These are phyloP conservation scores for Hanseniaspora uvarum DNA, from an alignment of 1,139 yeast species.

Conservation along the genomic window DNA sequence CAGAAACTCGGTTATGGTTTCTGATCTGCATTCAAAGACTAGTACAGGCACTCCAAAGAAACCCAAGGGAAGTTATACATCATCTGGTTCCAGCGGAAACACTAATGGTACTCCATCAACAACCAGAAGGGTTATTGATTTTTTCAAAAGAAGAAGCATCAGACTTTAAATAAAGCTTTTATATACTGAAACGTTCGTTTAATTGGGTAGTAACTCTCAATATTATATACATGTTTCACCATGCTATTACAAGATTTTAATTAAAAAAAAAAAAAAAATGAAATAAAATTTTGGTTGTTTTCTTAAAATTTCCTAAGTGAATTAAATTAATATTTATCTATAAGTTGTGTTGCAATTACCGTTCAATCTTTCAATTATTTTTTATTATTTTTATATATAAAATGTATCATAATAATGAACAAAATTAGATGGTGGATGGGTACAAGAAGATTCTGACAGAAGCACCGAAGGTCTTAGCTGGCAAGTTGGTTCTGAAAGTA, in stretches of 20 bases:
- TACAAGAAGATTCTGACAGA: constrained; percentile 99
- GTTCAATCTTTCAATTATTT: background rate
- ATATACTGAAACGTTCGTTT: no score
- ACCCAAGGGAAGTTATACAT: background rate
- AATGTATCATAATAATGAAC: background rate
- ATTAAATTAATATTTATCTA: background rate
- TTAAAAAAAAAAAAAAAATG: background rate
- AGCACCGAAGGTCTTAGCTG: constrained; percentile 99
- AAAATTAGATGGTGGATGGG: constrained; percentile 94
- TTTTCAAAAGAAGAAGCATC: constrained; percentile 67
- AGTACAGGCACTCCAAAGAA: background rate
- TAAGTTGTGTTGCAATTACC: background rate
- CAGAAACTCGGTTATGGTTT: constrained; percentile 7
- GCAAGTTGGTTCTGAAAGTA: constrained; percentile 96
- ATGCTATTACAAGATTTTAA: background rate
- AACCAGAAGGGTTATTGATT: constrained; percentile 55
- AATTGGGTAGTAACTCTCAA: background rate
- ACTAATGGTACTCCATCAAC: constrained; percentile 21
- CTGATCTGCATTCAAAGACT: background rate
- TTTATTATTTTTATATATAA: constrained; percentile 2
- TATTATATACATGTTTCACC: background rate
- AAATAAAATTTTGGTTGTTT: constrained; percentile 18
- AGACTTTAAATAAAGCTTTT: constrained; percentile 23
- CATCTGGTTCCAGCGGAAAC: constrained; percentile 20
- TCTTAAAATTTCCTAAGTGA: background rate